Evolutionary conservation across 208 protist genomes (phyloP), one percentile per base, ranked within the genome.

Genomic region (Crithidia sp.): DNA sequence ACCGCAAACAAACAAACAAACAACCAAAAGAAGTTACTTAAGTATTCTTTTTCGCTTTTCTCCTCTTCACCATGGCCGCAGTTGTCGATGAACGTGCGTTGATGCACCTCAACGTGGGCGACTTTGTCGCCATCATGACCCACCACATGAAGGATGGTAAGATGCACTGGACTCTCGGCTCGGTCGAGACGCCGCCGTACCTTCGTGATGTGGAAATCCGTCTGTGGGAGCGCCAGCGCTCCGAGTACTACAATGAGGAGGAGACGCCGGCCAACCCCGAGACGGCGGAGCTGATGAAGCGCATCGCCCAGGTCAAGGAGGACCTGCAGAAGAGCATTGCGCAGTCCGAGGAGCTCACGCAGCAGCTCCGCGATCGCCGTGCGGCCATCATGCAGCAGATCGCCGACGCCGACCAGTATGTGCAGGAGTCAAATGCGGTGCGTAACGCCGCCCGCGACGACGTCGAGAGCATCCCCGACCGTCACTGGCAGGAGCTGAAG

Each of bases 401-500:
- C 62, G 79, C 66, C 5, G 82, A 86, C 39, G 89, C 83, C 6
- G 84, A 96, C 36, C 65, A 76, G 60, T 87, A 91, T 71, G 75
- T 94, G 58, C 74, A 74, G 47, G 82, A 96, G 69, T 91, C 91
- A 3, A 78, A 85, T 44, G 87, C 77, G 40, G 79, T 87, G 7
- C 75, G 84, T 17, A 60, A 82, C 37, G 87, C 89, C 54, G 86
- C 91, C 5, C 67, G 86, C 40, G 82, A 83, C 16, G 91, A 96
- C 64, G 89, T 96, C 12, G 87, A 91, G 61, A 90, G 66, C 62
- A 96, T 96, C 41, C 82, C 89, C 4, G 85, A 93, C 64, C 60
- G 76, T 52, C 77, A 94, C 79, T 96, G 91, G 91, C 84, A 93
- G 28, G 91, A 96, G 81, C 82, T 96, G n/a, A 94, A 93, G 81